These are phyloP conservation scores for Elsinoe ampelina DNA, from an alignment of 2,329 filamentous ascomycete species.

Conservation along the genomic window DNA sequence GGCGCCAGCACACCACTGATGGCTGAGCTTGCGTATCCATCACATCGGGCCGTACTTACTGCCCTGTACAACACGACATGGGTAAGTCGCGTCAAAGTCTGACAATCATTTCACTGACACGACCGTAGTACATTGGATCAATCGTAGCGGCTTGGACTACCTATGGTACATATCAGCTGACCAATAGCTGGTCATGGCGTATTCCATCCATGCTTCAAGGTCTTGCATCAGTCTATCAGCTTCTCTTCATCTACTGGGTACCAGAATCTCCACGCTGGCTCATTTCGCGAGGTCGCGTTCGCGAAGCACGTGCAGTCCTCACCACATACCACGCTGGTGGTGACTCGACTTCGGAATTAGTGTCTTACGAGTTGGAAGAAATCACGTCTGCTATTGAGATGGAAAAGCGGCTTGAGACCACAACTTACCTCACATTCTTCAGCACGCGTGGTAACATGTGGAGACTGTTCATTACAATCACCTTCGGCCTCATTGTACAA, in stretches of 20 bases:
- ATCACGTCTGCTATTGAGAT: conserved; percentile 55
- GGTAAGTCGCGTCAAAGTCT: neutral
- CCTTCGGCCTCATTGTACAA: conserved; percentile 45
- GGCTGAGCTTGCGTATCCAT: conserved; percentile 38
- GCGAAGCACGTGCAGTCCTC: conserved; percentile 52
- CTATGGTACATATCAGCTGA: conserved; percentile 50
- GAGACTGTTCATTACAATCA: conserved; percentile 41
- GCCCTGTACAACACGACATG: conserved; percentile 25
- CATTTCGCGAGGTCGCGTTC: conserved; percentile 52
- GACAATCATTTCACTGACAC: neutral
- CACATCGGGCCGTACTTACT: conserved; percentile 29
- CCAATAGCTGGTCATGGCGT: conserved; percentile 41
- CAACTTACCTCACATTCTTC: conserved; percentile 48
- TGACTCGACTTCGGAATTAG: conserved; percentile 47
- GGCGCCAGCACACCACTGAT: conserved; percentile 32
- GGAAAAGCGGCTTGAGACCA: conserved; percentile 36
- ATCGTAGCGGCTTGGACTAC: conserved; percentile 52
- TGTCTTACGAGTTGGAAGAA: conserved; percentile 58
- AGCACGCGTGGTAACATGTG: conserved; percentile 47
- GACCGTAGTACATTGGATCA: conserved; percentile 51
- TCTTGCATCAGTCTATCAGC: conserved; percentile 28
- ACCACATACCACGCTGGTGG: conserved; percentile 55
- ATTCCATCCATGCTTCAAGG: conserved; percentile 43
- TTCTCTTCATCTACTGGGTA: conserved; percentile 54
- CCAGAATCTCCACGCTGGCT: conserved; percentile 61